Conservation (phyloP, 306 rosid species). For the Betula pendula region DNA sequence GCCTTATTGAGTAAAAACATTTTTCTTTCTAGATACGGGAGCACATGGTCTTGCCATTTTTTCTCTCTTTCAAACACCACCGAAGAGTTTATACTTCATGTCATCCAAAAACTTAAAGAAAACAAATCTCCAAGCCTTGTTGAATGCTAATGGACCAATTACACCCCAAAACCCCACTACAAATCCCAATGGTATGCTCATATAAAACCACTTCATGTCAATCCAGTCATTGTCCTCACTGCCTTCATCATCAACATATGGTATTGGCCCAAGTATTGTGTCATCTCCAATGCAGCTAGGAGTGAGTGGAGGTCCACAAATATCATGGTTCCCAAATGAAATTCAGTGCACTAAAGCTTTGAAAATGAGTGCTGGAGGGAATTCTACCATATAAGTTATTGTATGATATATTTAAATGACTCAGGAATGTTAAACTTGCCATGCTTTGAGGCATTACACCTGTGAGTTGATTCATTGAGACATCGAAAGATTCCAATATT, state of each 20-base stretch:
- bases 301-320: conserved; percentile 34
- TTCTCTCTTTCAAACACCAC: not conserved
- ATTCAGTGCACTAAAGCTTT: conserved; percentile 31
- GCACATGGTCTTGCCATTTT: not conserved
- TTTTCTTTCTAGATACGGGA: too few species aligned
- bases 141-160: not conserved
- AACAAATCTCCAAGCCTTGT: not conserved
- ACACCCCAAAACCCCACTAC: not conserved
- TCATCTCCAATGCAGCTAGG: conserved; percentile 11
- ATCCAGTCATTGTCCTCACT: not conserved
- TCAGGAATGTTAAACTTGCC: conserved; percentile 19
- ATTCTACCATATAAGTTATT: conserved; percentile 33
- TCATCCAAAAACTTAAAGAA: not conserved
- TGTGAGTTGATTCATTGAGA: conserved; percentile 25
- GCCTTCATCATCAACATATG: not conserved
- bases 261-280: not conserved
- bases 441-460: not conserved
- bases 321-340: conserved; percentile 23
- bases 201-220: not conserved
- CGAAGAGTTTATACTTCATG: not conserved
- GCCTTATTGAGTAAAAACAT: not conserved
- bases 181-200: not conserved
- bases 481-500: conserved; percentile 34
- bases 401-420: conserved; percentile 29
- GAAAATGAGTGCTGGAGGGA: conserved; percentile 36